Conservation (phyloP, 163 green algal species). For the Scenedesmus sp. region DNA sequence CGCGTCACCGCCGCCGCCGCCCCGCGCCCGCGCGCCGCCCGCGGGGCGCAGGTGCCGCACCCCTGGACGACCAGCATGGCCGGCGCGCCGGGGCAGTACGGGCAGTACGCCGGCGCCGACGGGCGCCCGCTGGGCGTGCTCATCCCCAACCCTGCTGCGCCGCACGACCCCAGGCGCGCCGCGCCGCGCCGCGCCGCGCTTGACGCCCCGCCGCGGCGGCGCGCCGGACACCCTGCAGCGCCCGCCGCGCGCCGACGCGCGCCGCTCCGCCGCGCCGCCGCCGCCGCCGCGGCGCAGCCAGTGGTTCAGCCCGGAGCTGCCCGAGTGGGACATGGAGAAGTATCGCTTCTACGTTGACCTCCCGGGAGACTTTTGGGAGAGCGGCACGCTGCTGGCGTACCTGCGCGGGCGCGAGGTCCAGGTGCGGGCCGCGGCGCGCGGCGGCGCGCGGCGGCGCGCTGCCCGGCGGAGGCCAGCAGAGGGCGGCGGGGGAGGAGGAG, state of each 20-base stretch:
- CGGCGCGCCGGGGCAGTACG: slow-evolving; percentile 54
- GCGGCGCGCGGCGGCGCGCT: too few species aligned
- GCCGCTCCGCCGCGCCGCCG: too few species aligned
- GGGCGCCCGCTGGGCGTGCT: slow-evolving; percentile 50
- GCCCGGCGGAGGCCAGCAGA: too few species aligned
- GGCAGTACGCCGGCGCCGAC: slow-evolving; percentile 49
- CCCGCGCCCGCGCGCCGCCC: too few species aligned
- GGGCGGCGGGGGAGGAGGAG: too few species aligned
- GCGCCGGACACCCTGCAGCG: too few species aligned
- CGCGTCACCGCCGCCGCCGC: too few species aligned
- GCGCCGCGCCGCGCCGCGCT: too few species aligned
- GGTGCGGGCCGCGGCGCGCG: slow-evolving; percentile 18
- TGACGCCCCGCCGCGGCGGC: too few species aligned
- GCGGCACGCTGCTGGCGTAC: slow-evolving; percentile 92
- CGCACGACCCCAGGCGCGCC: slow-evolving; percentile 61
- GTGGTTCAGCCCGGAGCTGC: slow-evolving; percentile 69
- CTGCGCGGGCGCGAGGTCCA: slow-evolving; percentile 69
- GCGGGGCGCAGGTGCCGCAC: slow-evolving; percentile 67
- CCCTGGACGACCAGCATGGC: slow-evolving; percentile 59
- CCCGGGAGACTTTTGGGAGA: slow-evolving; percentile 74
- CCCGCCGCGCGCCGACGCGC: too few species aligned
- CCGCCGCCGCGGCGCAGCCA: slow-evolving; percentile 44
- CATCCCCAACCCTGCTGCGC: slow-evolving; percentile 56
- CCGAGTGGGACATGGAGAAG: slow-evolving; percentile 82
- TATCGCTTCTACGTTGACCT: slow-evolving; percentile 77